Evolutionary conservation across 257 asterid genomes (phyloP), one percentile per base, ranked within the genome.

Genomic region (Solanum ahanhuiri): DNA sequence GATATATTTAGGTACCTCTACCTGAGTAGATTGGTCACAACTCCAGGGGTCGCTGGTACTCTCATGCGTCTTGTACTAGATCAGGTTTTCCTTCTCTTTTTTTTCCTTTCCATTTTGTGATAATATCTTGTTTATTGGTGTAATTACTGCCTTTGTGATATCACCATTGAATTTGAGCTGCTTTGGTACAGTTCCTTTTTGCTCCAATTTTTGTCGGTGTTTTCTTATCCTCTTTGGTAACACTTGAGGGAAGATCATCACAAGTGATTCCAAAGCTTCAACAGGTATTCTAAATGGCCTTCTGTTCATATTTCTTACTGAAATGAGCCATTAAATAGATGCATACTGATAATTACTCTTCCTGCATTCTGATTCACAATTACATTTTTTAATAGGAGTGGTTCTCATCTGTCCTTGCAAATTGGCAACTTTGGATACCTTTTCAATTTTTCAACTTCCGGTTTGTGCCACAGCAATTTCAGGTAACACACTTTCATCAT

Each of bases 351-450:
- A 45, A 9, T 28, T 81, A 17, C 67, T 79, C 83, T 48, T 79
- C 83, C 84, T 79, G 34, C 58, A 63, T 60, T 35, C 64, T 83
- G 58, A 77, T 86, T 79, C 20, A 66, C 31, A 34, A 22, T 48
- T 69, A 9, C 69, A 58, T 60, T 14, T 23, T 85, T 25, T 0
- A 17, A 85, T 90, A 96, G 99, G 98, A 95, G 85, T 96, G 99
- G 99, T 91, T 95, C 86, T 90, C 98, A 4, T 88, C 99, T n/a
- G 96, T 96, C 89, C 66, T 96, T 87, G 99, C 94, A 63, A 96
- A 96, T 90, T 96, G 99, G 99, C 97, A 95, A 88, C 93, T 96
- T 6, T 96, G 99, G 99, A 93, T 96, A 87, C 99, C 99, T 83
- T 96, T 96, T 86, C 99, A 96, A 90, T 96, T 96, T 90, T 90